Conservation (phyloP, 1,284 basidiomycete species). For the Sporisorium graminicola region DNA sequence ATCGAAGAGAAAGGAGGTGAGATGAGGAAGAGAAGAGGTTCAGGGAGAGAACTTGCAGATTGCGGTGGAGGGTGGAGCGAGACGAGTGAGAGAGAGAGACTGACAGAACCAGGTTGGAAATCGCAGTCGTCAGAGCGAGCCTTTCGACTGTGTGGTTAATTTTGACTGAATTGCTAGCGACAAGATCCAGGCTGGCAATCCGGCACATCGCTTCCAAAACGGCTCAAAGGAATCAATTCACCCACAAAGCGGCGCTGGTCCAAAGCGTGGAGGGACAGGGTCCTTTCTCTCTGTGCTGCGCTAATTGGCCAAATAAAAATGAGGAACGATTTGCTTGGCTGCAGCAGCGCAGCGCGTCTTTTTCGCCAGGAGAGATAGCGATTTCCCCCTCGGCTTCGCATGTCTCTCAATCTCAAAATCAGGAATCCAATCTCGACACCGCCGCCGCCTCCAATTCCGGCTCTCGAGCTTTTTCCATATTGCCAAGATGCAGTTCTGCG, state of each 20-base stretch:
- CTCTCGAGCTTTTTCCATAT: neutral
- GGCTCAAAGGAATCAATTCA: neutral
- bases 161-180: neutral
- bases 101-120: neutral
- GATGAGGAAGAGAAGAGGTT: neutral
- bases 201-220: neutral
- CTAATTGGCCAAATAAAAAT: too few species aligned
- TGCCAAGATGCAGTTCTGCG: neutral
- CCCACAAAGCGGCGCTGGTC: neutral
- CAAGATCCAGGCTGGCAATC: neutral
- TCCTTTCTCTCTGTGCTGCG: neutral
- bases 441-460: neutral
- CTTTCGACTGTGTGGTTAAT: neutral
- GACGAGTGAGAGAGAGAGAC: neutral
- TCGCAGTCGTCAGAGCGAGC: neutral
- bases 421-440: neutral
- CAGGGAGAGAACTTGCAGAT: neutral
- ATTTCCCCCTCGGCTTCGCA: neutral
- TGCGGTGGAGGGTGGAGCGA: neutral
- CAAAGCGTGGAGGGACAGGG: constrained; percentile 3
- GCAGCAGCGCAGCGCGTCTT: constrained; percentile 4
- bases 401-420: neutral
- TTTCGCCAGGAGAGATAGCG: constrained; percentile 11
- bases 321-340: neutral
- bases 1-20: neutral